Evolutionary conservation across 169 alveolate species (phyloP), one percentile per base, ranked within the genome.

Genomic region (Cryptosporidium bovis): DNA sequence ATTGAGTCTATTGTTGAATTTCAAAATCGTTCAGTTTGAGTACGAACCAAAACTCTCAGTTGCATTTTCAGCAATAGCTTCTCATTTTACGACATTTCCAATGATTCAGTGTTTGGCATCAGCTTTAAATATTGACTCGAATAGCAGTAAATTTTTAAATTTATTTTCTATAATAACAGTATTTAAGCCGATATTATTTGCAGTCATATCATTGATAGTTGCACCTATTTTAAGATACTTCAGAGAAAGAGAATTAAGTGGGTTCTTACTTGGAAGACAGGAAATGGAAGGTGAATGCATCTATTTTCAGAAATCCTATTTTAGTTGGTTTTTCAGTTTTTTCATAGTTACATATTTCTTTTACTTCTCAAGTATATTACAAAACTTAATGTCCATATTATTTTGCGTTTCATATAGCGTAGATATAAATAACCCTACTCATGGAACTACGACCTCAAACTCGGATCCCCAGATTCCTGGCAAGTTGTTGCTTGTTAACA

Each of bases 211-310:
- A 15, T 29, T 77, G 2, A 24, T 77, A 29, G 16, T 44, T 16
- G 87, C 87, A n/a, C 87, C 87, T n/a, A 60, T 77, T 10, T 4
- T 77, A 29, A 60, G 44, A 48, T 77, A 77, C 64, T 77, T 77
- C 31, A 51, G 87, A 8, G 48, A 77, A 18, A 62, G 24, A 77
- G 87, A 77, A 44, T 68, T 77, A 12, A 34, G 64, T 15, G 46
- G 46, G 4, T 77, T 60, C 64, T 62, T 77, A 58, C 7, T 77
- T 4, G 87, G 87, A 36, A 71, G 87, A 1, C 69, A 48, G 31
- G 87, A 77, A 77, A 77, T 77, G 69, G 87, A 77, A 48, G 87
- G 87, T n/a, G 87, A 77, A 44, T 77, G 87, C 12, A 13, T 77
- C 4, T 66, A 77, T 56, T 77, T 77, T 60, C 87, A 77, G 20